Evolutionary conservation across 768 basidiomycete genomes (phyloP), one percentile per base, ranked within the genome.

Genomic region (Termitomyces bulborhizus): DNA sequence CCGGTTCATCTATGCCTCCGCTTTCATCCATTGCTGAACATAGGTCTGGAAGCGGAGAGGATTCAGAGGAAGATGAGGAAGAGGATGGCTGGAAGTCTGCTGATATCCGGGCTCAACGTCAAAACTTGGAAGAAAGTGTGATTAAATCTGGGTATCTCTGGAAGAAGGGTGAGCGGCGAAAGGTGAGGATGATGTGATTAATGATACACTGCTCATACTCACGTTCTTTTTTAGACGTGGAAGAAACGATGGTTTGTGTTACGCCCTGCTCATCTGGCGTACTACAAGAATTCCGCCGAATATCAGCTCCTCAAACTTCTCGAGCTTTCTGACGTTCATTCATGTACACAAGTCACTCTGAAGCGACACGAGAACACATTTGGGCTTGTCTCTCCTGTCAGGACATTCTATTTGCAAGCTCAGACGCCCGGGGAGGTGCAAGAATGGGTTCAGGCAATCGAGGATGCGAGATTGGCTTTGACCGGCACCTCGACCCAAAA

Each of bases 231-330:
- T n/a, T 65, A 96, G 94, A 93, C 90, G 1, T 99, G 97, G 97
- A 98, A 98, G 80, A 95, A 94, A 72, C 83, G 95, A 21, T 98
- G 96, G 96, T 98, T 98, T 63, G 97, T 99, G 1, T 74, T 99
- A 56, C 83, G 96, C 16, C 83, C 92, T 0, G 89, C 88, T 2
- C 93, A 97, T 69, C 74, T 99, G 48, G 93, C 93, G 3, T 98
- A 96, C 71, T 98, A 98, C 83, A 98, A 98, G 76, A 93, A 83
- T 46, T 86, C 89, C 32, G 89, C 90, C 54, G 96, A 99, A 71
- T 98, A 98, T 73, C 80, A 95, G 69, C 82, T 98, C 3, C 85
- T 93, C 27, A 85, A 89, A 18, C 82, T 97, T 13, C 82, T 98
- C 55, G 90, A 94, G 61, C 80, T 98, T 18, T 75, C 81, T 24